These are phyloP conservation scores for Dactylellina leptospora DNA, from an alignment of 2,329 filamentous ascomycete species.

Conservation along the genomic window DNA sequence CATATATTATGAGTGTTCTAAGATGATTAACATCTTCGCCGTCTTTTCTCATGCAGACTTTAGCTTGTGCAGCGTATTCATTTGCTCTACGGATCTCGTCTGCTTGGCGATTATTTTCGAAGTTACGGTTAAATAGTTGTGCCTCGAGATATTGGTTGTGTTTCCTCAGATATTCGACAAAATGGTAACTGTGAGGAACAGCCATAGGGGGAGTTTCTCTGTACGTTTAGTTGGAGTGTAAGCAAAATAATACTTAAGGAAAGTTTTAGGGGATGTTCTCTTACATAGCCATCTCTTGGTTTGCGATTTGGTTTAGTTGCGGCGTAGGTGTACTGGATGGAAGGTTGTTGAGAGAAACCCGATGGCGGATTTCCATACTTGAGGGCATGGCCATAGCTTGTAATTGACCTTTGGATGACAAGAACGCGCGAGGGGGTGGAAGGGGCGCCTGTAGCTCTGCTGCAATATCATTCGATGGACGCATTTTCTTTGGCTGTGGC, in stretches of 20 bases:
- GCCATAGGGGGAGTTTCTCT: slow-evolving; percentile 18
- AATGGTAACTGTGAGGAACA: slow-evolving; percentile 14
- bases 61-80: slow-evolving; percentile 16
- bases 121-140: slow-evolving; percentile 24
- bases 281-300: no score
- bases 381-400: slow-evolving; percentile 4
- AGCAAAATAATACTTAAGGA: background rate
- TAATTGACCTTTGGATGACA: slow-evolving; percentile 14
- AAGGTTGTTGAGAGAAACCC: slow-evolving; percentile 4
- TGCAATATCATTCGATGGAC: slow-evolving; percentile 14
- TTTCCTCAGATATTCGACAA: slow-evolving; percentile 14
- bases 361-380: slow-evolving; percentile 13
- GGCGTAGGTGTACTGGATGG: background rate
- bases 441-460: slow-evolving; percentile 36
- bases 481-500: background rate
- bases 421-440: slow-evolving; percentile 21
- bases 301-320: slow-evolving; percentile 7
- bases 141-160: slow-evolving; percentile 25
- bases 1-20: slow-evolving; percentile 15
- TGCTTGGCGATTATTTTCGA: slow-evolving; percentile 21
- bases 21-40: slow-evolving; percentile 27
- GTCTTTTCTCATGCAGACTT: slow-evolving; percentile 33
- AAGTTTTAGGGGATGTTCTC: background rate
- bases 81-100: slow-evolving; percentile 16
- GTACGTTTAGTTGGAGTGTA: background rate